A percentile compares a stretch with the other conserved stretches of the same genome.
These are phyloP conservation scores for Candida railenensis DNA, from an alignment of 805 yeast genomes.

Conservation along the genomic window DNA sequence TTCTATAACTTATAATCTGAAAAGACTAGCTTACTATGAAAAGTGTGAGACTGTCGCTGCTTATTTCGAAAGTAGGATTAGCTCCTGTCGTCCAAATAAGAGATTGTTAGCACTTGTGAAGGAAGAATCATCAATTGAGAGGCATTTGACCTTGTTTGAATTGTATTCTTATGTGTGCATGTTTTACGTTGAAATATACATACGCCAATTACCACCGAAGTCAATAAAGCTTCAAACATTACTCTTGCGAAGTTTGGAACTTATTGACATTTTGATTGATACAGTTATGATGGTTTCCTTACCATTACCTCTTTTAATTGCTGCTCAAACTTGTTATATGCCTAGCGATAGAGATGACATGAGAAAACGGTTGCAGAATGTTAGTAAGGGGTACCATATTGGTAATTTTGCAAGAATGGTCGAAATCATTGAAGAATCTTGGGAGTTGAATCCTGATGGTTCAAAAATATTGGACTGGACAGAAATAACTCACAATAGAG, in stretches of 20 bases:
- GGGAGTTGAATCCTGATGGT: conserved; percentile 20
- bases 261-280: conserved; percentile 14
- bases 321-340: conserved; percentile 24
- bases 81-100: conserved; percentile 11
- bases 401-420: conserved; percentile 16
- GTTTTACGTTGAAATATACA: conserved; percentile 13
- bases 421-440: conserved; percentile 15
- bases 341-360: conserved; percentile 17
- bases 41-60: conserved; percentile 1
- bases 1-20: conserved; percentile 5
- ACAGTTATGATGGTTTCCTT: conserved; percentile 15
- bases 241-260: conserved; percentile 8
- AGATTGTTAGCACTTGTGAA: conserved; percentile 9
- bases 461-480: conserved; percentile 20
- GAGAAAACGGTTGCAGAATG: conserved; percentile 13
- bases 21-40: conserved; percentile 8
- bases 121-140: conserved; percentile 8
- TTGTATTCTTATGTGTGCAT: conserved; percentile 14
- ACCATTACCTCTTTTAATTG: conserved; percentile 20
- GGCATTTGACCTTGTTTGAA: conserved; percentile 14
- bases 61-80: conserved; percentile 1
- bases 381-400: conserved; percentile 14
- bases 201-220: conserved; percentile 13
- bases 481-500: conserved; percentile 11
- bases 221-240: conserved; percentile 13